phyloP scores from a whole-genome alignment of 495 filamentous ascomycete species.

The Tetracladium marchalianum region DNA sequence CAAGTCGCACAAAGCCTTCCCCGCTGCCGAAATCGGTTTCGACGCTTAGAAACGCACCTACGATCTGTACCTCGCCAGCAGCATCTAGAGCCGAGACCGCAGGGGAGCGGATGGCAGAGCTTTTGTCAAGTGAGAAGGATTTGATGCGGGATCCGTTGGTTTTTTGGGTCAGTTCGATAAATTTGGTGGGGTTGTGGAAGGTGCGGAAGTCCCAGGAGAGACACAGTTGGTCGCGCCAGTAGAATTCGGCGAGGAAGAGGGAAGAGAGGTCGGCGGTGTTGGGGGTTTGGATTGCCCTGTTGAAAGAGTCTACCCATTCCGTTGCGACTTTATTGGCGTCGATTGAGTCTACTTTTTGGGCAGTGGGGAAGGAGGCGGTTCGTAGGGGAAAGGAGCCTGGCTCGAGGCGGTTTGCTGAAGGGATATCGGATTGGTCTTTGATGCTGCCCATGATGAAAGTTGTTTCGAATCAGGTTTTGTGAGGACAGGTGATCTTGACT shows the following conservation, averaged over 20 bases:
- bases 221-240: slow-evolving; percentile 48
- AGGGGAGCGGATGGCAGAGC: slow-evolving; percentile 36
- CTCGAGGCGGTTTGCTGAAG: slow-evolving; percentile 46
- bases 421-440: slow-evolving; percentile 9
- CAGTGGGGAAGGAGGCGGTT: slow-evolving; percentile 30
- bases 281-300: slow-evolving; percentile 29
- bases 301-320: slow-evolving; percentile 35
- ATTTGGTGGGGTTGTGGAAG: slow-evolving; percentile 34
- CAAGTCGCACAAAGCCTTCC: slow-evolving; percentile 40
- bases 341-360: slow-evolving; percentile 16
- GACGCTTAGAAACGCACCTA: slow-evolving; percentile 14
- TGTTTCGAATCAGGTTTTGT: too few species aligned
- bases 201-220: slow-evolving; percentile 45
- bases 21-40: slow-evolving; percentile 39
- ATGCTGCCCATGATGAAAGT: slow-evolving; percentile 7
- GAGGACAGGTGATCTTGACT: too few species aligned
- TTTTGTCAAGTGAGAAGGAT: slow-evolving; percentile 33
- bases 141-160: slow-evolving; percentile 17
- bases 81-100: slow-evolving; percentile 32
- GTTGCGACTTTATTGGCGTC: slow-evolving; percentile 38
- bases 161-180: slow-evolving; percentile 28
- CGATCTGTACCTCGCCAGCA: slow-evolving; percentile 18
- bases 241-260: slow-evolving; percentile 47
- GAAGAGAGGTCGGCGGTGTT: slow-evolving; percentile 25
- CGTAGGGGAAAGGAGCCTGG: slow-evolving; percentile 49